A percentile compares a stretch with the other conserved stretches of the same genome.
Evolutionary conservation across 495 filamentous ascomycete genomes (phyloP).

Genomic region (Chlorociboria aeruginascens): DNA sequence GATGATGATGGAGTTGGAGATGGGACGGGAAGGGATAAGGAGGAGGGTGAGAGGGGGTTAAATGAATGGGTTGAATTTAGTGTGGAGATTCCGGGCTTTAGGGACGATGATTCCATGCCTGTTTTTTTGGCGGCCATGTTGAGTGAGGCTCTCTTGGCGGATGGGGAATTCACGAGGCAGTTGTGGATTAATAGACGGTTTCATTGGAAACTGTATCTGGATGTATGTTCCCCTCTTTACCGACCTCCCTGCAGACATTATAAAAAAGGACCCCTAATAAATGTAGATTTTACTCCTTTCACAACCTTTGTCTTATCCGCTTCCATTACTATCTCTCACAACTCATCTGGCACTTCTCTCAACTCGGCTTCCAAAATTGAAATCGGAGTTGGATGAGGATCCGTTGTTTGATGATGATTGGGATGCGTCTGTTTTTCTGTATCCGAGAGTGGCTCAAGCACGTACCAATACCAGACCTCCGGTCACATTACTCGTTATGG

Average conservation of each 20-base stretch:
- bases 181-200: conserved; percentile 78
- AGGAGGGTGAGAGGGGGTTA: conserved; percentile 26
- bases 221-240: conserved; percentile 48
- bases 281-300: conserved; percentile 82
- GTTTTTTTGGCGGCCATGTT: conserved; percentile 81
- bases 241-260: not conserved
- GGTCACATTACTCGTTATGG: conserved; percentile 79
- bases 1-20: conserved; percentile 19
- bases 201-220: conserved; percentile 94
- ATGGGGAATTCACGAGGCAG: conserved; percentile 53
- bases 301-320: conserved; percentile 78
- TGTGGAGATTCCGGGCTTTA: conserved; percentile 73
- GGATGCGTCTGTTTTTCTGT: conserved; percentile 68
- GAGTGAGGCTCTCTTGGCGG: conserved; percentile 73
- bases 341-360: conserved; percentile 91
- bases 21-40: conserved; percentile 19
- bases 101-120: conserved; percentile 84
- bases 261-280: not conserved
- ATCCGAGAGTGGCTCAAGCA: conserved; percentile 34
- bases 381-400: conserved; percentile 82
- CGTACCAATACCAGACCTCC: conserved; percentile 45
- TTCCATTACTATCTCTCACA: conserved; percentile 83
- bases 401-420: conserved; percentile 98
- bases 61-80: conserved; percentile 70
- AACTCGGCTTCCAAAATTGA: conserved; percentile 70